phyloP scores from a whole-genome alignment of 306 rosid genomes.

The Arachis hypogaea region DNA sequence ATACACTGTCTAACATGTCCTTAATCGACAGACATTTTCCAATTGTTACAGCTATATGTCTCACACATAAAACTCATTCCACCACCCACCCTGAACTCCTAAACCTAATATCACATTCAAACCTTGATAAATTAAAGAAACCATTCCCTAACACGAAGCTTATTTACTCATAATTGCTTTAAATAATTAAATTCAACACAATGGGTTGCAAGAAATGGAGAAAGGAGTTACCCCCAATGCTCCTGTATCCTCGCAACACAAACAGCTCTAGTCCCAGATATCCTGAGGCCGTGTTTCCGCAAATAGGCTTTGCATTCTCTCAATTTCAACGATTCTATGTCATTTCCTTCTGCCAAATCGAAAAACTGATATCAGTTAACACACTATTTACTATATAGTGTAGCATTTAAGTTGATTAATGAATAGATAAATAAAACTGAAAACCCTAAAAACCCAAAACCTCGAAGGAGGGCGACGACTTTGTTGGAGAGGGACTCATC shows the following conservation, averaged over 20 bases:
- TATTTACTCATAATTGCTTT: constrained; percentile 1
- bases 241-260: constrained; percentile 67
- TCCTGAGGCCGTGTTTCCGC: constrained; percentile 62
- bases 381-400: not conserved
- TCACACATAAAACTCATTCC: constrained; percentile 15
- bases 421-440: not conserved
- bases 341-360: constrained; percentile 47
- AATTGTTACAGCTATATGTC: not conserved
- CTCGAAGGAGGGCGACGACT: constrained; percentile 54
- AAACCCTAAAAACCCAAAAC: constrained; percentile 41
- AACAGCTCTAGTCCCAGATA: constrained; percentile 62
- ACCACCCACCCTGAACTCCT: not conserved
- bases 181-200: not conserved
- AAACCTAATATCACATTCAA: not conserved
- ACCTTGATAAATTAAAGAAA: not conserved
- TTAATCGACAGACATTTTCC: constrained; percentile 3
- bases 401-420: constrained; percentile 1
- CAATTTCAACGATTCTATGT: constrained; percentile 54
- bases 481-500: constrained; percentile 53
- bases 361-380: constrained; percentile 18
- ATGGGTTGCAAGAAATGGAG: constrained; percentile 4
- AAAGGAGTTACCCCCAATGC: constrained; percentile 61
- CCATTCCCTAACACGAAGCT: not conserved
- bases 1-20: constrained; percentile 15
- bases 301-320: constrained; percentile 72